A percentile compares a stretch with the other conserved stretches of the same genome.
Conservation (phyloP, 2,329 filamentous ascomycete genomes). For the Calycina herbarum region DNA sequence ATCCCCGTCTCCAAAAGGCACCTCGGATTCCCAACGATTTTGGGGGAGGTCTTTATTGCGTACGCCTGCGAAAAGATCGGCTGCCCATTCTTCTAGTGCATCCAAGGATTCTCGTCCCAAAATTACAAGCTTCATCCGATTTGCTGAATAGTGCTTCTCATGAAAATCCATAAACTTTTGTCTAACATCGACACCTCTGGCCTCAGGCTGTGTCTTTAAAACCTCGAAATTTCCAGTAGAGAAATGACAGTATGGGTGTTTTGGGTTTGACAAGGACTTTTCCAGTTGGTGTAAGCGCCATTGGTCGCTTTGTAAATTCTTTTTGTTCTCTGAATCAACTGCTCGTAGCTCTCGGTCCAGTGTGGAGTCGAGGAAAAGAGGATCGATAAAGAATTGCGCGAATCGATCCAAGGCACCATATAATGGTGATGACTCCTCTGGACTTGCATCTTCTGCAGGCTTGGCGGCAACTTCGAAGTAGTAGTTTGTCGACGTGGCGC, state of each 20-base stretch:
- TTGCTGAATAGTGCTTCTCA: conserved; percentile 70
- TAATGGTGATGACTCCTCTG: conserved; percentile 60
- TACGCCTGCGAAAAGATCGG: conserved; percentile 66
- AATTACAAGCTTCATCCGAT: conserved; percentile 72
- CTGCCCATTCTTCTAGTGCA: conserved; percentile 66
- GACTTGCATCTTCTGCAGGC: conserved; percentile 64
- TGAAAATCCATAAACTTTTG: conserved; percentile 75
- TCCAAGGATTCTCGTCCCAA: conserved; percentile 67
- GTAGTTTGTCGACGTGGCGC: conserved; percentile 92
- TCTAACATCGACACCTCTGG: conserved; percentile 66
- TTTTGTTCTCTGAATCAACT: conserved; percentile 79
- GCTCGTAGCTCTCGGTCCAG: conserved; percentile 70
- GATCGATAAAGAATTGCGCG: conserved; percentile 73
- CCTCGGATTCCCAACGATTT: conserved; percentile 65
- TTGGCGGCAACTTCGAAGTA: conserved; percentile 94
- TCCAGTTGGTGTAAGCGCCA: conserved; percentile 72
- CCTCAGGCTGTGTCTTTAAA: conserved; percentile 66
- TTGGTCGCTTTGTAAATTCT: conserved; percentile 72
- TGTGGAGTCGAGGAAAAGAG: conserved; percentile 69
- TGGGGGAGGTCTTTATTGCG: conserved; percentile 66
- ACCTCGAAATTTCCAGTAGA: conserved; percentile 72
- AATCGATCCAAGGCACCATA: conserved; percentile 74
- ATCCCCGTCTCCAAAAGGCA: conserved; percentile 59
- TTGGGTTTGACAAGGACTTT: conserved; percentile 67
- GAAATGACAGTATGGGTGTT: conserved; percentile 72